Percentiles rank a stretch among this genome's conserved stretches.
Conservation (phyloP, 2,329 filamentous ascomycete species). For the Lachnellula arida region DNA sequence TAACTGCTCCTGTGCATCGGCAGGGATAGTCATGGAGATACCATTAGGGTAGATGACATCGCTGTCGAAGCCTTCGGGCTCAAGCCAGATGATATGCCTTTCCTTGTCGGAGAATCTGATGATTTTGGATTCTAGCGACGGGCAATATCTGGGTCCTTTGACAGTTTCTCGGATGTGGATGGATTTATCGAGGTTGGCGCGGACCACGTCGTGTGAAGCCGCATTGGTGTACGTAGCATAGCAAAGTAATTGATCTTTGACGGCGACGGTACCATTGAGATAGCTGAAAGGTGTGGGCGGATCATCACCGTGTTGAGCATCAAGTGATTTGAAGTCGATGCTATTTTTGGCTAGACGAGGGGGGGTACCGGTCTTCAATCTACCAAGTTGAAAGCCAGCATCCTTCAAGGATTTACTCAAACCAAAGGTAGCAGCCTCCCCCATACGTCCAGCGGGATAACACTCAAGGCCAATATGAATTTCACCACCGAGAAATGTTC, state of each 20-base stretch:
- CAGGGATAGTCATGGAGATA: conserved; percentile 93
- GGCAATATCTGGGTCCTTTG: conserved; percentile 91
- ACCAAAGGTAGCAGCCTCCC: conserved; percentile 87
- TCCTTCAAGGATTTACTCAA: conserved; percentile 85
- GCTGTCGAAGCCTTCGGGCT: conserved; percentile 90
- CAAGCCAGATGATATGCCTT: conserved; percentile 89
- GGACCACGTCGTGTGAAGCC: conserved; percentile 75
- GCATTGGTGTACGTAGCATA: conserved; percentile 84
- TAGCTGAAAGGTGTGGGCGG: conserved; percentile 90
- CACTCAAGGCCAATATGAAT: conserved; percentile 89
- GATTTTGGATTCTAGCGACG: conserved; percentile 90
- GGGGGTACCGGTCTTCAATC: conserved; percentile 93
- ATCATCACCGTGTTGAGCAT: conserved; percentile 74
- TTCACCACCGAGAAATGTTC: conserved; percentile 91
- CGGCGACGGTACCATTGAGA: conserved; percentile 71
- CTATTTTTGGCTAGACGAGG: conserved; percentile 77
- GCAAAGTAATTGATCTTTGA: conserved; percentile 79
- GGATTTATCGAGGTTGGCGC: conserved; percentile 87
- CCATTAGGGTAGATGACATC: conserved; percentile 94
- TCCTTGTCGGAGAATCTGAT: conserved; percentile 79
- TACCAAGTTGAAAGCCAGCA: conserved; percentile 83
- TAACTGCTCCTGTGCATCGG: conserved; percentile 77
- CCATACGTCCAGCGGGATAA: conserved; percentile 86
- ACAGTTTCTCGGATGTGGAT: conserved; percentile 96
- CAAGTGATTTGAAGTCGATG: conserved; percentile 71